Conservation (phyloP, 2,329 filamentous ascomycete genomes). For the Penicillium fuscoglaucum region DNA sequence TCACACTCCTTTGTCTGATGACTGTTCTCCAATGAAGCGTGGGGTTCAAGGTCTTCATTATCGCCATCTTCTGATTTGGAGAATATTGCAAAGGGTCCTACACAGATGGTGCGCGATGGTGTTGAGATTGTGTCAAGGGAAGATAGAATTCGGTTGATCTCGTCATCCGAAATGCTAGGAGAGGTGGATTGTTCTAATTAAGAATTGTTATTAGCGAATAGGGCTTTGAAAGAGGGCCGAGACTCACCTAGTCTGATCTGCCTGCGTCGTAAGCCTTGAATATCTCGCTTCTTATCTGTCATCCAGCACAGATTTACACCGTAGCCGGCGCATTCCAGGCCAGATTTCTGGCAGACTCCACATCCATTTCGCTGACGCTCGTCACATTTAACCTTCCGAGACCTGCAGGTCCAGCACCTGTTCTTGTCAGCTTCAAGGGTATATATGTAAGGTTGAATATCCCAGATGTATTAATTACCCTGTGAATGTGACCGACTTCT, state of each 20-base stretch:
- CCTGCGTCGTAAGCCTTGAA: slow-evolving; percentile 1
- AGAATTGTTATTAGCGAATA: background rate
- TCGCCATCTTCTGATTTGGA: background rate
- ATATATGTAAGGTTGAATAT: background rate
- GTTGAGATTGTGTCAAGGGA: slow-evolving; percentile 1
- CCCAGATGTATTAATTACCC: background rate
- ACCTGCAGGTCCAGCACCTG: slow-evolving; percentile 18
- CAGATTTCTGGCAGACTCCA: slow-evolving; percentile 10
- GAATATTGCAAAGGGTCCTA: slow-evolving; percentile 12
- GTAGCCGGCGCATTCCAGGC: slow-evolving; percentile 13
- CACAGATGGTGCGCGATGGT: background rate
- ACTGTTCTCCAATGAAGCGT: background rate
- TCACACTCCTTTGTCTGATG: background rate
- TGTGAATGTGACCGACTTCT: slow-evolving; percentile 3
- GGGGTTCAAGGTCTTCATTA: background rate
- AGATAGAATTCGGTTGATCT: slow-evolving; percentile 8
- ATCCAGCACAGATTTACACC: slow-evolving; percentile 13
- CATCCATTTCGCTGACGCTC: slow-evolving; percentile 14
- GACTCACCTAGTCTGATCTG: slow-evolving; percentile 5
- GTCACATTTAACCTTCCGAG: slow-evolving; percentile 17
- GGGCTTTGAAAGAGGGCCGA: background rate
- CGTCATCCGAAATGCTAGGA: background rate
- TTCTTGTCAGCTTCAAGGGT: background rate
- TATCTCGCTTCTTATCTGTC: background rate
- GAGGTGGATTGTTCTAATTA: slow-evolving; percentile 3